Conservation (phyloP, 179 eudicot species). For the Drosera spatulata region DNA sequence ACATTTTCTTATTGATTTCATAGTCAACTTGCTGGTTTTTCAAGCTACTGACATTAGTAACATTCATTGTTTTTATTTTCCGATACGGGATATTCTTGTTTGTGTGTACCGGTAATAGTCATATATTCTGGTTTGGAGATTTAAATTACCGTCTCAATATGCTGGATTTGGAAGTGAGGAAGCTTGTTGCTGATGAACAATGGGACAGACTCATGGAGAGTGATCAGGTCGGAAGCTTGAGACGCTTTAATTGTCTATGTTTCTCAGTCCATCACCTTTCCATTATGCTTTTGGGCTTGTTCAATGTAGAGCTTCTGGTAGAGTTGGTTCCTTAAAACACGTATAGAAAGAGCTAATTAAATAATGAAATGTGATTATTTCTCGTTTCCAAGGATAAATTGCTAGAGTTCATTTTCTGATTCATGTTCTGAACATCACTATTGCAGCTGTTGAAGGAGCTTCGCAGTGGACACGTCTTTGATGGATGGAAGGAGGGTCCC, state of each 20-base stretch:
- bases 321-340: too few species aligned
- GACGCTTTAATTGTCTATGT: too few species aligned
- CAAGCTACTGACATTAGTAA: too few species aligned
- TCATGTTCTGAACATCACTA: background rate
- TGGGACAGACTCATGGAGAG: slow-evolving; percentile 65
- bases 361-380: too few species aligned
- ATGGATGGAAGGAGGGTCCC: slow-evolving; percentile 76
- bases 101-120: slow-evolving; percentile 39
- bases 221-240: slow-evolving; percentile 55
- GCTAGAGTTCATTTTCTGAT: background rate
- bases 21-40: too few species aligned
- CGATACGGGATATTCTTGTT: background rate
- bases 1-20: too few species aligned
- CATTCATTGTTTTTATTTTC: background rate
- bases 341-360: too few species aligned
- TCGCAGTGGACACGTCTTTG: slow-evolving; percentile 53
- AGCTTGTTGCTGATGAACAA: slow-evolving; percentile 52
- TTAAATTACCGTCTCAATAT: slow-evolving; percentile 85
- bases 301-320: too few species aligned
- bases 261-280: background rate
- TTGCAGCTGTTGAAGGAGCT: slow-evolving; percentile 69
- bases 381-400: too few species aligned
- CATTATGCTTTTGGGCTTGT: too few species aligned
- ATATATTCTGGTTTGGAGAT: slow-evolving; percentile 98
- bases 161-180: slow-evolving; percentile 67